Evolutionary conservation across 2,329 filamentous ascomycete genomes (phyloP).

Genomic region (Pseudocercospora crystallina): DNA sequence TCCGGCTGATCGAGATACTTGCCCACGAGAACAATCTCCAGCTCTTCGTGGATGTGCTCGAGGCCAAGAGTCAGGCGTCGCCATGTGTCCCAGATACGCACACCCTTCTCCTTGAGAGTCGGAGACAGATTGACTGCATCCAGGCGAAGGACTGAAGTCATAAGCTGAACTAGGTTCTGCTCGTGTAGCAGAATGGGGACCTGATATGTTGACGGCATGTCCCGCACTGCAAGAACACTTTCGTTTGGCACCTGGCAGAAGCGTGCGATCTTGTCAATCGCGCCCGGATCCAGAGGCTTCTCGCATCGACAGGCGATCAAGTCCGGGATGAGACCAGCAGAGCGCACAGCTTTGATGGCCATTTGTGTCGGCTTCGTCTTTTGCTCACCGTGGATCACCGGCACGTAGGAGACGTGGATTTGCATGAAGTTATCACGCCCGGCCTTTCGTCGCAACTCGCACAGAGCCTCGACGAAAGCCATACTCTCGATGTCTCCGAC

Average conservation of each 20-base stretch:
- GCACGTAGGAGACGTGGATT: slow-evolving; percentile 87
- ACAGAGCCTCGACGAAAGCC: slow-evolving; percentile 84
- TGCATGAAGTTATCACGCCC: slow-evolving; percentile 80
- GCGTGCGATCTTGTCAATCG: slow-evolving; percentile 82
- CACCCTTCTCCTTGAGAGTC: slow-evolving; percentile 61
- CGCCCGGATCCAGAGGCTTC: slow-evolving; percentile 67
- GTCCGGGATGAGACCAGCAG: slow-evolving; percentile 65
- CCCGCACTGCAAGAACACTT: slow-evolving; percentile 82
- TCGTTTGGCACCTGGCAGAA: slow-evolving; percentile 83
- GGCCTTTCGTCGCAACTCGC: slow-evolving; percentile 70
- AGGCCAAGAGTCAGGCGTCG: slow-evolving; percentile 66
- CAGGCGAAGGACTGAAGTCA: slow-evolving; percentile 66
- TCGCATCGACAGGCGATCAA: slow-evolving; percentile 92
- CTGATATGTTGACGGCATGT: slow-evolving; percentile 89
- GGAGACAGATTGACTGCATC: slow-evolving; percentile 52
- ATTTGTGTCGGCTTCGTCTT: slow-evolving; percentile 98
- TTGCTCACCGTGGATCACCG: slow-evolving; percentile 72
- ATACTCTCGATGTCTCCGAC: slow-evolving; percentile 82
- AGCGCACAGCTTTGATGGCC: slow-evolving; percentile 80
- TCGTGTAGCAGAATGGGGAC: slow-evolving; percentile 88
- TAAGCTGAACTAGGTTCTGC: slow-evolving; percentile 70
- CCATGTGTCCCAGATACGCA: slow-evolving; percentile 76
- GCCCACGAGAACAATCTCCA: slow-evolving; percentile 84
- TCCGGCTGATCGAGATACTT: slow-evolving; percentile 88
- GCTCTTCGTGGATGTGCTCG: slow-evolving; percentile 64